Evolutionary conservation across 805 yeast species (phyloP), one percentile per base, ranked within the genome.

Genomic region (Metschnikowia rubicola): DNA sequence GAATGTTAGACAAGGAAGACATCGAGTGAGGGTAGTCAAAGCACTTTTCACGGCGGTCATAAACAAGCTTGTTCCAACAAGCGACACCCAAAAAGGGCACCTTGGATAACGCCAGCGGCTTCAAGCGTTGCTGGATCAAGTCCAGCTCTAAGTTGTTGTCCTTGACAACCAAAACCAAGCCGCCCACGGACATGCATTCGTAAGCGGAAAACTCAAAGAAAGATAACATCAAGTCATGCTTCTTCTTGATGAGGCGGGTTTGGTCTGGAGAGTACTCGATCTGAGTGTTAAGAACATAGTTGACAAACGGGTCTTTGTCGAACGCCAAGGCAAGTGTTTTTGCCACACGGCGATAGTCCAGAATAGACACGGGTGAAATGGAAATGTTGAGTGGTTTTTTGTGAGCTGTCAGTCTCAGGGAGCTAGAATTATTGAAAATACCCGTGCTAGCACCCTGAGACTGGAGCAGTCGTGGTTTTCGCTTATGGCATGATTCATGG

Each of bases 261-360:
- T 59, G 51, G 33, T 44, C 46, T 21, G 56, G 37, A 4, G 47
- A 40, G 35, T 49, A 47, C 33, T 45, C 51, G 32, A 46, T 41
- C 34, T 42, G 46, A 9, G 75, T 69, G 44, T 74, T 78, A 49
- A 75, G 68, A 34, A 70, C 66, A 52, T 78, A 80, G 51, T 71
- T 70, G 48, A 77, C 73, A 54, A 79, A 79, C 30, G 79, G 73
- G 60, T 80, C 85, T 43, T 77, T 74, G 53, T 72, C 75, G 57
- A 80, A 80, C 4, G 83, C 78, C 44, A 77, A 63, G 44, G 72
- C 71, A 44, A 80, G 66, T 8, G 83, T 78, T 47, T 69, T 69
- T 21, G 84, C 83, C 28, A 81, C 81, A 48, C 79, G 70, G 50
- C 73, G 75, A 55, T 78, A 80, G 53, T 79, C 83, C 43, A 55